Conservation (phyloP, 371 early-diverging fungal species). For the Thermomucor indicae-seudaticae region DNA sequence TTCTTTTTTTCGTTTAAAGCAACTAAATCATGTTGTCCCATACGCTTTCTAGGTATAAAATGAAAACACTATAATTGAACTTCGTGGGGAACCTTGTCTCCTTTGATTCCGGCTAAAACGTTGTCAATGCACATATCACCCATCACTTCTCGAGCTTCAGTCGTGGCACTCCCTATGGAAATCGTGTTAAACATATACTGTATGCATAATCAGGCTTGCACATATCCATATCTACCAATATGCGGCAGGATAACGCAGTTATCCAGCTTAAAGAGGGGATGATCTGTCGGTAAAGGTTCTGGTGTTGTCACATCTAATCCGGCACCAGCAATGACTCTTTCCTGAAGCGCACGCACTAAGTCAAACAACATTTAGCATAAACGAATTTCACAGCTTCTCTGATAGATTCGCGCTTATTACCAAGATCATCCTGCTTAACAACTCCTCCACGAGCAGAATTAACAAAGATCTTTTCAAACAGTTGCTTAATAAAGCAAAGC, state of each 20-base stretch:
- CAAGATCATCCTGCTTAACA: constrained; percentile 71
- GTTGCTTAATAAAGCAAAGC: neutral
- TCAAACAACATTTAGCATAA: neutral
- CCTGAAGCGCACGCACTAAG: constrained; percentile 55
- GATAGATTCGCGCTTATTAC: too few relatives aligned
- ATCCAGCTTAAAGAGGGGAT: constrained; percentile 55
- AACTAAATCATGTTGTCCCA: too few relatives aligned
- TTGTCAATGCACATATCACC: constrained; percentile 42
- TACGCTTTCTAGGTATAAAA: too few relatives aligned
- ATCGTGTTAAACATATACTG: neutral
- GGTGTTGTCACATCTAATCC: constrained; percentile 89
- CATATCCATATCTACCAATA: constrained; percentile 28
- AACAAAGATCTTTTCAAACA: constrained; percentile 54
- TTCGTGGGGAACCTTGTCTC: constrained; percentile 23
- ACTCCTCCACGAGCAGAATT: constrained; percentile 83
- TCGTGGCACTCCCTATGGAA: constrained; percentile 66
- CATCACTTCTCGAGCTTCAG: constrained; percentile 84
- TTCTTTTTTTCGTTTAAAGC: too few relatives aligned
- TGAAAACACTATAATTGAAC: too few relatives aligned
- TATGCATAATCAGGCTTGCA: neutral
- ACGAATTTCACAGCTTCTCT: neutral
- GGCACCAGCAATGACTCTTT: constrained; percentile 58
- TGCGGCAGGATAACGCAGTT: constrained; percentile 75
- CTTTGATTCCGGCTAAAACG: constrained; percentile 19
- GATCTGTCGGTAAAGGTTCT: constrained; percentile 70